Evolutionary conservation across 495 filamentous ascomycete genomes (phyloP).

Genomic region (Tuber melanosporum): DNA sequence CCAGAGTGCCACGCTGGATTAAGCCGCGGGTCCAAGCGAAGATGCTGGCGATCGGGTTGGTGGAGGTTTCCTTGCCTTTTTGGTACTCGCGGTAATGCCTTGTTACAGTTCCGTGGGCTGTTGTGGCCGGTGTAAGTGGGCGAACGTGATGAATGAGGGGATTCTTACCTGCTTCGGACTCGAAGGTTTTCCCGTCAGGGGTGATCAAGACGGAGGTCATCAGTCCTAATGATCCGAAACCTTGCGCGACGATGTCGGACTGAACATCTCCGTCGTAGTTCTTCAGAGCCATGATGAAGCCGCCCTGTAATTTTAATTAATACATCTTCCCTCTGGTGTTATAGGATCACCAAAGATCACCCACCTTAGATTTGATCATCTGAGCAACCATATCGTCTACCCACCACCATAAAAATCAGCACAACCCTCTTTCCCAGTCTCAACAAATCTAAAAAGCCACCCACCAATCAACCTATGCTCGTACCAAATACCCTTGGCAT

Average conservation of each 20-base stretch:
- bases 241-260: constrained; percentile 96
- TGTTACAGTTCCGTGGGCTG: constrained; percentile 92
- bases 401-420: background rate
- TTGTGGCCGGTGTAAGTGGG: background rate
- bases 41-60: constrained; percentile 97
- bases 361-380: constrained; percentile 83
- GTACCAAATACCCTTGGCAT: constrained; percentile 91
- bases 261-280: constrained; percentile 99
- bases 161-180: constrained; percentile 65
- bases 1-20: constrained; percentile 83
- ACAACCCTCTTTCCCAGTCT: background rate
- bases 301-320: constrained; percentile 46
- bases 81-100: constrained; percentile 98
- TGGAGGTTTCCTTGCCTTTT: constrained; percentile 91
- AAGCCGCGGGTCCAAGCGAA: constrained; percentile 98
- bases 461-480: constrained; percentile 69
- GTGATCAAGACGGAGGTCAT: constrained; percentile 98
- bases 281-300: constrained; percentile 96
- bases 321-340: background rate
- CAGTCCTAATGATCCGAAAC: constrained; percentile 93
- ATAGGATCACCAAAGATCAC: background rate
- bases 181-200: constrained; percentile 89
- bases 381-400: constrained; percentile 99
- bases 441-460: background rate
- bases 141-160: background rate